Conservation (phyloP, 768 basidiomycete species). For the Scleroderma bovista region DNA sequence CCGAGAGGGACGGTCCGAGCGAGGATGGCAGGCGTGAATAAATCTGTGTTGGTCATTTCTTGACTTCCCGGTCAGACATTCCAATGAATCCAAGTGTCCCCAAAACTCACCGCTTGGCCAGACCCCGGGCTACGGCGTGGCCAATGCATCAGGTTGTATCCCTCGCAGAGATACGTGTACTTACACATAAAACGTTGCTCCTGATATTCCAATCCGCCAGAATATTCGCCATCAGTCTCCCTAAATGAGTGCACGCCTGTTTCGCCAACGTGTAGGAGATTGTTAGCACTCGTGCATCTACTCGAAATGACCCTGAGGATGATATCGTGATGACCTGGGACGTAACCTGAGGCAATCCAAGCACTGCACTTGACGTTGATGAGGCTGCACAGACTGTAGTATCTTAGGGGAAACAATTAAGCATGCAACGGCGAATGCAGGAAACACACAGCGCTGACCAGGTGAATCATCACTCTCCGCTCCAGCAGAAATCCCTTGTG, state of each 20-base stretch:
- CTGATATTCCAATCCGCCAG: slow-evolving; percentile 72
- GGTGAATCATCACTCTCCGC: slow-evolving; percentile 4
- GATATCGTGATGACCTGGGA: slow-evolving; percentile 72
- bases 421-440: slow-evolving; percentile 16
- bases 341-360: slow-evolving; percentile 41
- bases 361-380: background rate
- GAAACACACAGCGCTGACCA: slow-evolving; percentile 20
- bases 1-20: slow-evolving; percentile 53
- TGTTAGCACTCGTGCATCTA: slow-evolving; percentile 60
- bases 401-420: slow-evolving; percentile 1
- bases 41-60: slow-evolving; percentile 67
- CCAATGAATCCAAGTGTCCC: background rate
- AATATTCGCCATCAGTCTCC: slow-evolving; percentile 68
- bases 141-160: background rate
- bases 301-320: slow-evolving; percentile 62
- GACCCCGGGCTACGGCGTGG: slow-evolving; percentile 51
- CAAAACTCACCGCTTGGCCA: slow-evolving; percentile 64
- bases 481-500: background rate
- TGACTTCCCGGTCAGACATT: slow-evolving; percentile 1
- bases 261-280: slow-evolving; percentile 76
- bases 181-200: slow-evolving; percentile 61
- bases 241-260: slow-evolving; percentile 68
- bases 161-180: slow-evolving; percentile 3
- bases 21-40: slow-evolving; percentile 44
- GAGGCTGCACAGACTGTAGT: background rate